phyloP scores from a whole-genome alignment of 768 basidiomycete species.

The Pleurotus djamor region DNA sequence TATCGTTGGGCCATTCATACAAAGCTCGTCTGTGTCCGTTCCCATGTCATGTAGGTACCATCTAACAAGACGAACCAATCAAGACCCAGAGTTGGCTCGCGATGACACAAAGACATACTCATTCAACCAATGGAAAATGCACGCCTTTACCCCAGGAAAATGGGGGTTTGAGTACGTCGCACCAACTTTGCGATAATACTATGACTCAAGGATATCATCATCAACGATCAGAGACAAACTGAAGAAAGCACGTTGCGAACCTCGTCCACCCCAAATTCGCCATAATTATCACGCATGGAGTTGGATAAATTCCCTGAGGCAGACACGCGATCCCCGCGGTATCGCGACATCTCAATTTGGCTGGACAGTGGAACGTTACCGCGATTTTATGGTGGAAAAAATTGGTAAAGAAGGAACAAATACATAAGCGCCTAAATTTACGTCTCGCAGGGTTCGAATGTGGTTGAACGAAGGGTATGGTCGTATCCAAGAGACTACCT shows the following conservation, averaged over 20 bases:
- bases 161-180: conserved; percentile 73
- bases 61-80: conserved; percentile 17
- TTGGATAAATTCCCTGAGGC: conserved; percentile 5
- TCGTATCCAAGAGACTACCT: too few species aligned
- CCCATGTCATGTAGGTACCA: conserved; percentile 34
- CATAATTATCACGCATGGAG: conserved; percentile 8
- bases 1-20: conserved; percentile 27
- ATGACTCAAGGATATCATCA: neutral
- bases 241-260: conserved; percentile 24
- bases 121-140: conserved; percentile 52
- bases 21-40: conserved; percentile 6
- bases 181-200: conserved; percentile 69
- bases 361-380: neutral
- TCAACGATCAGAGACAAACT: neutral
- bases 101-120: conserved; percentile 25
- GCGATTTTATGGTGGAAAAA: too few species aligned
- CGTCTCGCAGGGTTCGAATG: too few species aligned
- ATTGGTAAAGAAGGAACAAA: too few species aligned
- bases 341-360: neutral
- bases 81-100: neutral
- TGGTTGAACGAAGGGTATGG: too few species aligned
- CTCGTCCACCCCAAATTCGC: conserved; percentile 18
- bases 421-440: too few species aligned
- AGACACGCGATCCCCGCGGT: conserved; percentile 1
- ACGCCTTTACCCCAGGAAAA: conserved; percentile 61